Percentiles rank a stretch among this genome's conserved stretches.
These are phyloP conservation scores for Vigna reflexopilosa DNA, from an alignment of 306 rosid genomes.

Conservation along the genomic window DNA sequence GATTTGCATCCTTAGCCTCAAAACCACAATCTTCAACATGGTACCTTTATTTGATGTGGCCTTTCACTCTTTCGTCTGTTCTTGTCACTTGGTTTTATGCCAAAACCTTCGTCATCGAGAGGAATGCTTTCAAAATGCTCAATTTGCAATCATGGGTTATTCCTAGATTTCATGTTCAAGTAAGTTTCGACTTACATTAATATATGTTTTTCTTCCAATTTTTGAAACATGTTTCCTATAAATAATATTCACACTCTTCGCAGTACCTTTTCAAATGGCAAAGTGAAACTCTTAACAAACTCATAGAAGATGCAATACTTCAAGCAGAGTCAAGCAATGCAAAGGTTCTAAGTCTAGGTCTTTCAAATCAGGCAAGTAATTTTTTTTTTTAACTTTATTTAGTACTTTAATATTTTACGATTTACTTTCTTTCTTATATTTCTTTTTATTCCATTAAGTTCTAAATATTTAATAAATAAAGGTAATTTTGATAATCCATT, in stretches of 20 bases:
- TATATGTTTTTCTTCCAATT: background rate
- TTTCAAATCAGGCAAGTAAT: slow-evolving; percentile 55
- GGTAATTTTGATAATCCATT: too few relatives aligned
- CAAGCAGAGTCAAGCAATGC: slow-evolving; percentile 51
- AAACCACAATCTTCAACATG: slow-evolving; percentile 54
- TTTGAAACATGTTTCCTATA: background rate
- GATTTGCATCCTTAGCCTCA: slow-evolving; percentile 69
- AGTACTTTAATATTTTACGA: background rate
- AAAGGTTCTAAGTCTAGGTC: slow-evolving; percentile 59
- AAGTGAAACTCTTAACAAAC: slow-evolving; percentile 42
- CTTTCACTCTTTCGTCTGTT: slow-evolving; percentile 64
- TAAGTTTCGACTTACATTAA: slow-evolving; percentile 26
- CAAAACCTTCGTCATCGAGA: slow-evolving; percentile 62
- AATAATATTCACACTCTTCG: too few relatives aligned
- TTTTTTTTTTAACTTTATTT: background rate
- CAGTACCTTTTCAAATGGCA: slow-evolving; percentile 55
- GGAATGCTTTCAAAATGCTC: slow-evolving; percentile 57
- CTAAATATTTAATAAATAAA: too few relatives aligned
- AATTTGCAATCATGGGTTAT: slow-evolving; percentile 72
- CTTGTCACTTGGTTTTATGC: slow-evolving; percentile 56
- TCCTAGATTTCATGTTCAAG: slow-evolving; percentile 72
- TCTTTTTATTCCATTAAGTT: too few relatives aligned
- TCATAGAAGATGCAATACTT: slow-evolving; percentile 55
- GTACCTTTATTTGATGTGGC: slow-evolving; percentile 71
- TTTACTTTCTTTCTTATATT: too few relatives aligned